Percentiles rank a stretch among this genome's conserved stretches.
Evolutionary conservation across 495 filamentous ascomycete species (phyloP).

Genomic region (Aspergillus ostianus): DNA sequence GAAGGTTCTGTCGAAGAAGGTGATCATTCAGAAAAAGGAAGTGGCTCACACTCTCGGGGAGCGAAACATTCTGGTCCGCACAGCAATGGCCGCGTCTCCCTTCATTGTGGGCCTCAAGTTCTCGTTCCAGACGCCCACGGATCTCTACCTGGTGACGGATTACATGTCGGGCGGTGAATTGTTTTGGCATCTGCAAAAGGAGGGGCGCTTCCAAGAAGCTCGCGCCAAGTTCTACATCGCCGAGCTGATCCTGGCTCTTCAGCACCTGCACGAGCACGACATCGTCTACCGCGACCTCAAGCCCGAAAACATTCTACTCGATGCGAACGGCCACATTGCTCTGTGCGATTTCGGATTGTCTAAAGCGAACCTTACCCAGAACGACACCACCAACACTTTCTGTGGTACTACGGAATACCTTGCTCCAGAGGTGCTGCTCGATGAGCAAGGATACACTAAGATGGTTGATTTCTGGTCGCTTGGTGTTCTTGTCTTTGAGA

Average conservation of each 20-base stretch:
- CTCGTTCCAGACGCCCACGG: constrained; percentile 95
- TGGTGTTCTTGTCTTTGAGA: constrained; percentile 96
- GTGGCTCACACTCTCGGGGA: constrained; percentile 96
- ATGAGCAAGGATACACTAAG: constrained; percentile 98
- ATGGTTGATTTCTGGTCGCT: constrained; percentile 99
- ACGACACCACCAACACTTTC: constrained; percentile 98
- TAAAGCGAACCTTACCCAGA: constrained; percentile 93
- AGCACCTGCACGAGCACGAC: constrained; percentile 93
- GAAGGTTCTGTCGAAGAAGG: constrained; percentile 99
- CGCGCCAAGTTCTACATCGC: constrained; percentile 99
- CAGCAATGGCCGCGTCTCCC: constrained; percentile 90
- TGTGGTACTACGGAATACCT: constrained; percentile 98
- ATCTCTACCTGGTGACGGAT: constrained; percentile 97
- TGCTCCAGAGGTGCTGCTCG: constrained; percentile 90
- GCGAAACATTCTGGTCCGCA: constrained; percentile 93
- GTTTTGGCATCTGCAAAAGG: constrained; percentile 98
- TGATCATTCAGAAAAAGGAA: constrained; percentile 99
- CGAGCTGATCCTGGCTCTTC: constrained; percentile 90
- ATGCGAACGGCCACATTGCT: constrained; percentile 82
- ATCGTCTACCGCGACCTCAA: constrained; percentile 96
- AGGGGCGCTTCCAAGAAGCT: constrained; percentile 91
- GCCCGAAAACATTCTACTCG: constrained; percentile 80
- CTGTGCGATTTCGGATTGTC: constrained; percentile 90
- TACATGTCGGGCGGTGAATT: constrained; percentile 99
- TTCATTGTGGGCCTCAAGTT: constrained; percentile 99